A percentile compares a stretch with the other conserved stretches of the same genome.
phyloP scores from a whole-genome alignment of 345 rosid genomes.

The Eucalyptus caleyi region DNA sequence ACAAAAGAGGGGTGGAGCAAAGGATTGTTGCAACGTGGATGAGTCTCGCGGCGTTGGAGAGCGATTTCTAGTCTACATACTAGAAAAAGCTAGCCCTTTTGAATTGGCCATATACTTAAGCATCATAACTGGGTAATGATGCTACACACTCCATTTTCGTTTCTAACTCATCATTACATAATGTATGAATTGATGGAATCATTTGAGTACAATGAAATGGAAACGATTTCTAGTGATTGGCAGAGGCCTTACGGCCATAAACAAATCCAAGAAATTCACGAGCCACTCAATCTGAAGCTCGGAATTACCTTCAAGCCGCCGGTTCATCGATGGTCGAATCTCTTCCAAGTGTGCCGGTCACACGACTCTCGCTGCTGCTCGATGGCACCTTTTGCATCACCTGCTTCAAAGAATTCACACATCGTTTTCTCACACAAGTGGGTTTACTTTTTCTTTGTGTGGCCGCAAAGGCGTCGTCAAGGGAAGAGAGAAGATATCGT shows the following conservation, averaged over 20 bases:
- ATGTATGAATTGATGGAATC: background rate
- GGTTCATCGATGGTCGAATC: background rate
- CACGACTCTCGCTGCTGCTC: background rate
- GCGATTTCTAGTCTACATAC: background rate
- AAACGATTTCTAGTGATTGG: background rate
- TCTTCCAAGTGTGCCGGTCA: background rate
- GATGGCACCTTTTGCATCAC: background rate
- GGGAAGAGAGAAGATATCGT: background rate
- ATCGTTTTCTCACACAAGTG: background rate
- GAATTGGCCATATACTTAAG: background rate
- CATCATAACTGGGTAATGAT: background rate
- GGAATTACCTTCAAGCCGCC: background rate
- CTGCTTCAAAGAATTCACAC: background rate
- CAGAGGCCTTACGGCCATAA: background rate
- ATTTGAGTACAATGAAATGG: background rate
- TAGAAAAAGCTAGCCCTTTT: background rate
- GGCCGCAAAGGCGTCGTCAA: background rate
- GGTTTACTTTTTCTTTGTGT: background rate
- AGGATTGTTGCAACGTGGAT: background rate
- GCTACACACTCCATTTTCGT: background rate
- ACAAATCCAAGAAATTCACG: background rate
- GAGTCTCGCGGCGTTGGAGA: background rate
- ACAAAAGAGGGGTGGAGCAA: background rate
- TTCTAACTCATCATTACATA: background rate
- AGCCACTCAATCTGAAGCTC: background rate